Evolutionary conservation across 2,329 filamentous ascomycete genomes (phyloP), one percentile per base, ranked within the genome.

Genomic region (Ceratocystis cacaofunesta): DNA sequence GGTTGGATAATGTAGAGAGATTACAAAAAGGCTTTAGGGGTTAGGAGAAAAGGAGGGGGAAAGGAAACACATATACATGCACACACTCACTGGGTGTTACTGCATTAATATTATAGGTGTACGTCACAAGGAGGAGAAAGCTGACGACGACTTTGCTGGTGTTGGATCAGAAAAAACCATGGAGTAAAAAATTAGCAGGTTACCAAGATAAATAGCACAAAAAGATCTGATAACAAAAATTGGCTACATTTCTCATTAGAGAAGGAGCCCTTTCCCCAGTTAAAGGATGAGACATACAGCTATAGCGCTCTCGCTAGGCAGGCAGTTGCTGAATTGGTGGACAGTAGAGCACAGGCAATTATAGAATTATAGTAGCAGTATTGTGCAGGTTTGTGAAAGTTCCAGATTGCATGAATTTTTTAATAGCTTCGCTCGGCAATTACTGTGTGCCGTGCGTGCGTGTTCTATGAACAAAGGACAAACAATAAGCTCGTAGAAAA

Each of bases 261-360:
- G 22, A 57, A 28, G 52, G 52, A 57, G 52, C 1, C 25, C 22
- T 6, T 12, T 5, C 22, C 6, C 52, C 52, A 30, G 52, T 57
- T 22, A 30, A 57, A 57, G 52, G 52, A 57, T 57, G 52, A 57
- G 52, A 57, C 52, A 57, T 28, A 57, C 52, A 57, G 8, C 52
- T 22, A 5, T 30, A 36, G 7, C 2, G 8, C 32, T 36, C 32
- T 36, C 32, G 32, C 32, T 36, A 22, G 50, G 10, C 52, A 28
- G 52, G 52, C 10, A 57, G 22, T 28, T 30, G 25, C 52, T 30
- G n/a, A 36, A 19, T 19, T 22, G 46, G n/a, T 50, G 19, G 22
- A 50, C 2, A 19, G 22, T 3, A 1, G 6, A 0, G 6, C 6
- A 0, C 30, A 32, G 30, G 30, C 30, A 32, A 6, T 32, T 32